A percentile compares a stretch with the other conserved stretches of the same genome.
These are phyloP conservation scores for Rhizoclosmatium sp. DNA, from an alignment of 192 early-diverging fungal genomes.

Conservation along the genomic window DNA sequence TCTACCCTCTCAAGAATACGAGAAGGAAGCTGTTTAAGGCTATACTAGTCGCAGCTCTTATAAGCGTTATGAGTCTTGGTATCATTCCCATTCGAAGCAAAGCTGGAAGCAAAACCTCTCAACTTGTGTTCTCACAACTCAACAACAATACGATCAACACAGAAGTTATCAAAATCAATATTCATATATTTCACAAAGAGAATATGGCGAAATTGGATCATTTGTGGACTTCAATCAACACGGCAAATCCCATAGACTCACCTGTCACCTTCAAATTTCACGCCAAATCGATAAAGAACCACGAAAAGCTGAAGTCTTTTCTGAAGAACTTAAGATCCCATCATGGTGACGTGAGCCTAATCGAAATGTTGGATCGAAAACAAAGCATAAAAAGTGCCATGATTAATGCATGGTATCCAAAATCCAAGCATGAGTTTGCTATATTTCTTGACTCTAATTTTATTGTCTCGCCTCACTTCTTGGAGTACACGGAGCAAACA, in stretches of 20 bases:
- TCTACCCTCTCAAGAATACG: not conserved
- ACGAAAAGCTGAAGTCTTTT: not conserved
- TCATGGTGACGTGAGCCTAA: not conserved
- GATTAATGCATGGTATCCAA: constrained; percentile 38
- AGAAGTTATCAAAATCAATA: not conserved
- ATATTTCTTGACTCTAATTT: constrained; percentile 41
- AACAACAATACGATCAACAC: no score
- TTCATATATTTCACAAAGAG: constrained; percentile 25
- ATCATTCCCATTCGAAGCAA: no score
- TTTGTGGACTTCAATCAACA: constrained; percentile 25
- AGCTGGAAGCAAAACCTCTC: no score
- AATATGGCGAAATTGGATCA: not conserved
- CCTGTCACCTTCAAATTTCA: constrained; percentile 17
- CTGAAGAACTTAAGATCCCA: not conserved
- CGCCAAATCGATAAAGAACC: not conserved
- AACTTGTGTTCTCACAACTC: no score
- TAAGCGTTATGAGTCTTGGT: no score
- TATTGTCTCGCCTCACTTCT: constrained; percentile 35
- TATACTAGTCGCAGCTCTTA: no score
- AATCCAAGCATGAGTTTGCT: constrained; percentile 2
- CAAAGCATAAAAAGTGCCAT: not conserved
- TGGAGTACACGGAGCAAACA: constrained; percentile 35
- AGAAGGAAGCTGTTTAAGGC: not conserved
- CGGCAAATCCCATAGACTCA: not conserved
- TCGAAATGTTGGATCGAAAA: not conserved